Evolutionary conservation across 176 grass and related monocot genomes (phyloP).

Genomic region (Juncus effusus): DNA sequence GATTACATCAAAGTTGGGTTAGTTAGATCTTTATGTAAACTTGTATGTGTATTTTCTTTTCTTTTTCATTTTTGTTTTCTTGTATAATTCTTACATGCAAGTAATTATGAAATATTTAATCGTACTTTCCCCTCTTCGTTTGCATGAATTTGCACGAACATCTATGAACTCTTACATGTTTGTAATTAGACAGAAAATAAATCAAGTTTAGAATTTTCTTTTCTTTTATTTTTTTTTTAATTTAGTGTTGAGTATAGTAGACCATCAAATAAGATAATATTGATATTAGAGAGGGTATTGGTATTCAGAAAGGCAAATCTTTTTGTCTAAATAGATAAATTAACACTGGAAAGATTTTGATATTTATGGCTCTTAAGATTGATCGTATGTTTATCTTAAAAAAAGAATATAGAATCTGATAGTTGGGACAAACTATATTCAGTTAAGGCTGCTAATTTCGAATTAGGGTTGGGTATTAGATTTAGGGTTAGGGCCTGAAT

Average conservation of each 20-base stretch:
- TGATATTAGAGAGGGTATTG: neutral
- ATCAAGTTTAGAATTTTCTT: no score
- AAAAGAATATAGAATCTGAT: no score
- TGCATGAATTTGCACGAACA: neutral
- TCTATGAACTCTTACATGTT: neutral
- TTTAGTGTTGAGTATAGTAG: neutral
- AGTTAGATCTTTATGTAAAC: slow-evolving; percentile 19
- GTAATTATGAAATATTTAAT: slow-evolving; percentile 5
- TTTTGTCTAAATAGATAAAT: no score
- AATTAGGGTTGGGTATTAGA: no score
- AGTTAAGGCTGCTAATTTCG: no score
- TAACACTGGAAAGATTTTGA: no score
- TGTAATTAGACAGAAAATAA: neutral
- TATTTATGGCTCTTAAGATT: no score
- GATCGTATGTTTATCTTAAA: no score
- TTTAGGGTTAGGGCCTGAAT: no score
- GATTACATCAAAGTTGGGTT: slow-evolving; percentile 31
- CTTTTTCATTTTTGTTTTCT: neutral
- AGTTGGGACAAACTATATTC: no score
- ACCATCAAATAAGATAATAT: neutral
- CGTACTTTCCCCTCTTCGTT: neutral
- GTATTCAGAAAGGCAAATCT: no score
- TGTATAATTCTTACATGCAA: slow-evolving; percentile 24
- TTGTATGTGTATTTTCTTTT: slow-evolving; percentile 24
- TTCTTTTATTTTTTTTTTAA: neutral